Evolutionary conservation across 2,329 filamentous ascomycete species (phyloP).

Genomic region (Hypoxylon sp.): DNA sequence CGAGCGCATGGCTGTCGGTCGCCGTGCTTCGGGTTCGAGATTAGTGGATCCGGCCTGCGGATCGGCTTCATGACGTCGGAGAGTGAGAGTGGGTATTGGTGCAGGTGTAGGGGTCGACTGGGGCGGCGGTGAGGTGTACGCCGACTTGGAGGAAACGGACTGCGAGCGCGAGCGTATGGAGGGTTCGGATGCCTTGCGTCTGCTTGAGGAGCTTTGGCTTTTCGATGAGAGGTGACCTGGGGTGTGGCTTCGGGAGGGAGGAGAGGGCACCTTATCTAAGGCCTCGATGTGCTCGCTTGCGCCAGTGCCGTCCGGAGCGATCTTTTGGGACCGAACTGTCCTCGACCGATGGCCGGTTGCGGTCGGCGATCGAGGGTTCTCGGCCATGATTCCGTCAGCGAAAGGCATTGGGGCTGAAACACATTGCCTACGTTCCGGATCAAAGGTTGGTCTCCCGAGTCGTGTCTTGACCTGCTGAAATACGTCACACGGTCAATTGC

Average conservation of each 20-base stretch:
- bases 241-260: slow-evolving; percentile 70
- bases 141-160: slow-evolving; percentile 60
- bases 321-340: slow-evolving; percentile 69
- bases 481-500: slow-evolving; percentile 34
- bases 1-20: slow-evolving; percentile 65
- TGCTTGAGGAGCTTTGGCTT: slow-evolving; percentile 62
- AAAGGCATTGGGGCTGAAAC: slow-evolving; percentile 29
- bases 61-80: slow-evolving; percentile 51
- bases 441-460: slow-evolving; percentile 17
- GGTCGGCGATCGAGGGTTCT: slow-evolving; percentile 53
- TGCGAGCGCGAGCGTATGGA: slow-evolving; percentile 70
- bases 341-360: slow-evolving; percentile 59
- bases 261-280: slow-evolving; percentile 55
- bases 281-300: slow-evolving; percentile 55
- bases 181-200: slow-evolving; percentile 67
- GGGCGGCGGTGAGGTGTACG: slow-evolving; percentile 52
- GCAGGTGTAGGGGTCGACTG: slow-evolving; percentile 52
- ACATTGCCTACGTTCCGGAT: slow-evolving; percentile 41
- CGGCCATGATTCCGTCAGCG: slow-evolving; percentile 51
- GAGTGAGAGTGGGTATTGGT: slow-evolving; percentile 49
- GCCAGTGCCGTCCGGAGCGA: slow-evolving; percentile 56
- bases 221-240: slow-evolving; percentile 73
- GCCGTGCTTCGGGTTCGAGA: slow-evolving; percentile 54
- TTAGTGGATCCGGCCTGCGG: slow-evolving; percentile 51
- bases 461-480: slow-evolving; percentile 17